A percentile compares a stretch with the other conserved stretches of the same genome.
Conservation (phyloP, 352 stramenopile genomes). For the Proteromonas lacertae region DNA sequence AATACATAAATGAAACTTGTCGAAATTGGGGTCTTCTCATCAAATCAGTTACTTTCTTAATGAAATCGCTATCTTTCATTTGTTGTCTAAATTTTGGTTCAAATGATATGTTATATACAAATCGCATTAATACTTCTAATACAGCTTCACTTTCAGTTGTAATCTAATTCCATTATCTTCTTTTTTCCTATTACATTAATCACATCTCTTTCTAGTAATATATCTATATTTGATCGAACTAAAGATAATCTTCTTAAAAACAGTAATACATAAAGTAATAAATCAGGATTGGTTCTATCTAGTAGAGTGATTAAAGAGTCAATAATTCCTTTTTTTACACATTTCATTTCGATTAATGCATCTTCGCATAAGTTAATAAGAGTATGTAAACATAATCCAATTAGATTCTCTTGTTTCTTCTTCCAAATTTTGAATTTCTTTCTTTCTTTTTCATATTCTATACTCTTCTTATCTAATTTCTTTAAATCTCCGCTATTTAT, state of each 20-base stretch:
- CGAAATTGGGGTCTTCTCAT: conserved; percentile 57
- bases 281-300: conserved; percentile 33
- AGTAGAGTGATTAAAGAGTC: conserved; percentile 12
- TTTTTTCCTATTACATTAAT: conserved; percentile 12
- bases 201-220: conserved; percentile 32
- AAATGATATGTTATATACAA: conserved; percentile 76
- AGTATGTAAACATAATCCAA: conserved; percentile 56
- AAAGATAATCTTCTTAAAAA: conserved; percentile 70
- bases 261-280: conserved; percentile 42
- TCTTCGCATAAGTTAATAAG: conserved; percentile 70
- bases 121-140: conserved; percentile 14
- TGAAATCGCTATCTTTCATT: conserved; percentile 34
- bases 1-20: conserved; percentile 34
- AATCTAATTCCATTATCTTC: conserved; percentile 12
- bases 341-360: conserved; percentile 59
- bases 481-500: too few relatives aligned
- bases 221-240: conserved; percentile 69
- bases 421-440: too few relatives aligned
- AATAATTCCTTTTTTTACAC: conserved; percentile 39
- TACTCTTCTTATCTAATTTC: too few relatives aligned
- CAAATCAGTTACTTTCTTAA: conserved; percentile 53
- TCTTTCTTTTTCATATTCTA: too few relatives aligned
- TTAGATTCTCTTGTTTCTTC: too few relatives aligned
- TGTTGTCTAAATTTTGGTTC: conserved; percentile 31
- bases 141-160: too few relatives aligned